Percentiles rank a stretch among this genome's conserved stretches.
Conservation (phyloP, 2,329 filamentous ascomycete genomes). For the Colletotrichum navitas region DNA sequence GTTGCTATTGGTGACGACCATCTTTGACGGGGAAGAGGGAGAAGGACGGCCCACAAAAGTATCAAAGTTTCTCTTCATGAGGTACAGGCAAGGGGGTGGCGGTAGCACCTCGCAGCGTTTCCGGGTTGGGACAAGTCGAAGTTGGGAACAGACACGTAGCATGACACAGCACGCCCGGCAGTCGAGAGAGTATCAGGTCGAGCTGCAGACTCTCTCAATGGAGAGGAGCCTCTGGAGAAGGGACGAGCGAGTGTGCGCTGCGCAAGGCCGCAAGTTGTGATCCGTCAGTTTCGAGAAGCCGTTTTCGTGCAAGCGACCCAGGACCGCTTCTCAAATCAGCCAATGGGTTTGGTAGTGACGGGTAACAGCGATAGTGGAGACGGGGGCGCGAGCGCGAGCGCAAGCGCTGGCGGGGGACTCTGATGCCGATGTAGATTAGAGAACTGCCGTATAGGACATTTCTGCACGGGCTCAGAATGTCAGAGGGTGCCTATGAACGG, state of each 20-base stretch:
- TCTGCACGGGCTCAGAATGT: conserved; percentile 1
- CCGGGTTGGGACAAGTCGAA: conserved; percentile 16
- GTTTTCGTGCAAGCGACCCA: neutral
- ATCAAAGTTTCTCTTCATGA: conserved; percentile 42
- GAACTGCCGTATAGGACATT: neutral
- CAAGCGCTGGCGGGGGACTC: neutral
- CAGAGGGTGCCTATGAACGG: conserved; percentile 3
- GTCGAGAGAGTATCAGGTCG: conserved; percentile 6
- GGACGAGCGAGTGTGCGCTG: neutral
- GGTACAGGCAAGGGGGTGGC: neutral
- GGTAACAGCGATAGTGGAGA: conserved; percentile 5
- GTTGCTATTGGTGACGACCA: conserved; percentile 40
- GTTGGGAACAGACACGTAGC: conserved; percentile 28
- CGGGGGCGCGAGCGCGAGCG: neutral
- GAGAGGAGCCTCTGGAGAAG: neutral
- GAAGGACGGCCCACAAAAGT: conserved; percentile 29
- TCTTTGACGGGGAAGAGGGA: conserved; percentile 30
- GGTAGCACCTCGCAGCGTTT: conserved; percentile 4
- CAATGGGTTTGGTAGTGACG: neutral
- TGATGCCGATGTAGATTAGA: neutral
- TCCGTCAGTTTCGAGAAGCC: neutral
- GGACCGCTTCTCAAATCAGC: neutral
- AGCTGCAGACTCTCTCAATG: neutral
- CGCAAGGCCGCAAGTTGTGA: neutral
- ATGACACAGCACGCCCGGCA: conserved; percentile 26